A percentile compares a stretch with the other conserved stretches of the same genome.
phyloP scores from a whole-genome alignment of 2,329 filamentous ascomycete genomes.

The Claviceps pazoutovae region DNA sequence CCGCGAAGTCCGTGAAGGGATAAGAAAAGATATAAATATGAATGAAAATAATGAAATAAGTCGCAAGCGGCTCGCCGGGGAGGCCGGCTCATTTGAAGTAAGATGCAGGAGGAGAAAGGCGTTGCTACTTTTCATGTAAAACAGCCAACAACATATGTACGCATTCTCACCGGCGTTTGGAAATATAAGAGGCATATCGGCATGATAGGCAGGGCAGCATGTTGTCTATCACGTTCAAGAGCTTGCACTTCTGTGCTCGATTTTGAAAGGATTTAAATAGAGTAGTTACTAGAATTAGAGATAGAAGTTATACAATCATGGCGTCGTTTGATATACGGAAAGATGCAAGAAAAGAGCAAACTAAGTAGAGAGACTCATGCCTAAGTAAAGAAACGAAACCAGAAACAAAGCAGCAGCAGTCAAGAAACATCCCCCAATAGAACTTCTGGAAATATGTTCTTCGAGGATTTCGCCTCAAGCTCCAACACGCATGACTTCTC shows the following conservation, averaged over 20 bases:
- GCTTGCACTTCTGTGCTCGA: not conserved
- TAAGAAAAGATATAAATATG: not conserved
- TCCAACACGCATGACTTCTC: not conserved
- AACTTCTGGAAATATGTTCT: not conserved
- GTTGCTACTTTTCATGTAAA: too few relatives aligned
- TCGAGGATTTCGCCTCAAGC: not conserved
- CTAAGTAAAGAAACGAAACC: not conserved
- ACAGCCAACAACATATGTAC: not conserved
- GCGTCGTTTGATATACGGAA: not conserved
- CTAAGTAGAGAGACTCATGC: not conserved
- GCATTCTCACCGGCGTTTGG: not conserved
- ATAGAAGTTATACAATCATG: not conserved
- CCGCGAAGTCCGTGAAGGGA: not conserved
- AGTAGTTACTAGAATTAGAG: too few relatives aligned
- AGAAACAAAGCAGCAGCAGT: not conserved
- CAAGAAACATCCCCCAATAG: not conserved
- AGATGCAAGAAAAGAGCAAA: not conserved
- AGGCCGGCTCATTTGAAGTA: too few relatives aligned
- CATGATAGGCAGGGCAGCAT: not conserved
- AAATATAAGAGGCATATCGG: not conserved
- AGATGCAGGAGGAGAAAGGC: too few relatives aligned
- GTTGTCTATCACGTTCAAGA: not conserved
- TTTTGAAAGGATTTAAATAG: not conserved
- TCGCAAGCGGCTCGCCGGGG: too few relatives aligned
- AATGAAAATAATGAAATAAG: not conserved